These are phyloP conservation scores for Lactifluus hygrophoroides DNA, from an alignment of 768 basidiomycete genomes.

Conservation along the genomic window DNA sequence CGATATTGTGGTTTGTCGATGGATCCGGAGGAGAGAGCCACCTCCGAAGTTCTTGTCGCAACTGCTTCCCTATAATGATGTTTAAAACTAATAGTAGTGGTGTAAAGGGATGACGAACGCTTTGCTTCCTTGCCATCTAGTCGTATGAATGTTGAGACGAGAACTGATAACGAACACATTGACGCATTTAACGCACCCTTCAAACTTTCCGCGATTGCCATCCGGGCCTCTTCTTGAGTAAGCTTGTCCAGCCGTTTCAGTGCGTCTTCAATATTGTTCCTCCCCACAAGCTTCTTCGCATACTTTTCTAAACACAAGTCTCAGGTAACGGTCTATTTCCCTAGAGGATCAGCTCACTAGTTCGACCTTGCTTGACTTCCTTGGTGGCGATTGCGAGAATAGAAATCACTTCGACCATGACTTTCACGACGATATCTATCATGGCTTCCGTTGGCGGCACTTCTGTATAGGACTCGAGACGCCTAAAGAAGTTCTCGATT, in stretches of 20 bases:
- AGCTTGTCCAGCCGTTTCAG: too few species aligned
- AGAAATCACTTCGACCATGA: neutral
- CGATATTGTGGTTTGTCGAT: neutral
- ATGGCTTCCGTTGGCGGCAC: neutral
- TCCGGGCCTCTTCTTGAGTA: too few species aligned
- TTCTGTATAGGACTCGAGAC: neutral
- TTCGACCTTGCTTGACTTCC: neutral
- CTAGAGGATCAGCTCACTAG: neutral
- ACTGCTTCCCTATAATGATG: neutral
- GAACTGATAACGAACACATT: neutral
- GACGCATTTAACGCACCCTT: neutral
- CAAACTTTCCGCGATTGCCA: too few species aligned
- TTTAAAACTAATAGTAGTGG: neutral
- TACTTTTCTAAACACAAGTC: neutral
- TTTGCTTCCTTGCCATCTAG: neutral
- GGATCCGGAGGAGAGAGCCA: conserved; percentile 5
- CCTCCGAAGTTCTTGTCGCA: neutral
- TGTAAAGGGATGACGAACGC: neutral
- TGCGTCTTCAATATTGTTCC: too few species aligned
- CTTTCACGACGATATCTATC: neutral
- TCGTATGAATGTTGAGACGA: neutral
- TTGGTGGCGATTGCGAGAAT: neutral
- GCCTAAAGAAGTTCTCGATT: neutral
- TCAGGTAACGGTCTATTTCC: neutral
- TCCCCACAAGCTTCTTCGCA: too few species aligned